Evolutionary conservation across 1,284 basidiomycete species (phyloP), one percentile per base, ranked within the genome.

Genomic region (Irpex rosettiformis): DNA sequence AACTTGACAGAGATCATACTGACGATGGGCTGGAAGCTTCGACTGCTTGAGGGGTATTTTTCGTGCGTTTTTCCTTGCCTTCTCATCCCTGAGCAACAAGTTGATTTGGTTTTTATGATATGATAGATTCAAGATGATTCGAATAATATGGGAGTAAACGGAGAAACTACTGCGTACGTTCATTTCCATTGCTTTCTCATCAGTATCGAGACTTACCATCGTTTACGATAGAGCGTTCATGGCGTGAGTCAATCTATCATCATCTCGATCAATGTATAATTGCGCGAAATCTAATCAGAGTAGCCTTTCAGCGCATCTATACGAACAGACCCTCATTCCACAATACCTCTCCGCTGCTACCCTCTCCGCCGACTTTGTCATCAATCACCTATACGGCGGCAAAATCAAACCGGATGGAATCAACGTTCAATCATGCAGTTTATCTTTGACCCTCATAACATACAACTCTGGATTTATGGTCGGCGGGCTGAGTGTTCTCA

Each of bases 21-120:
- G n/a, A n/a, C n/a, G n/a, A n/a, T n/a, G n/a, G n/a, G n/a, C n/a
- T n/a, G n/a, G n/a, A n/a, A 59, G 58, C 10, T n/a, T 51, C 58
- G 4, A 42, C 42, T 16, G 58, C 42, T n/a, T 55, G 58, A 1
- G 58, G 43, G 10, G 47, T 56, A 18, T 57, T 59, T 18, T 40
- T 13, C n/a, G 57, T 58, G 29, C 27, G 55, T 56, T 24, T 22
- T 11, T 11, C 13, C 2, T 16, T 21, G 11, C 24, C 28, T 3
- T 18, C 21, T 8, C n/a, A n/a, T n/a, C n/a, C n/a, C 13, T 11
- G 7, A 37, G 16, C 33, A 11, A 37, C 33, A 37, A 37, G 16
- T 37, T 37, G 10, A 37, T 11, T 37, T 37, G 33, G 11, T 8
- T 16, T 11, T 8, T 37, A 37, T 37, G 16, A 16, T 37, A 8